phyloP scores from a whole-genome alignment of 805 yeast genomes.

The Candida chauliodis region DNA sequence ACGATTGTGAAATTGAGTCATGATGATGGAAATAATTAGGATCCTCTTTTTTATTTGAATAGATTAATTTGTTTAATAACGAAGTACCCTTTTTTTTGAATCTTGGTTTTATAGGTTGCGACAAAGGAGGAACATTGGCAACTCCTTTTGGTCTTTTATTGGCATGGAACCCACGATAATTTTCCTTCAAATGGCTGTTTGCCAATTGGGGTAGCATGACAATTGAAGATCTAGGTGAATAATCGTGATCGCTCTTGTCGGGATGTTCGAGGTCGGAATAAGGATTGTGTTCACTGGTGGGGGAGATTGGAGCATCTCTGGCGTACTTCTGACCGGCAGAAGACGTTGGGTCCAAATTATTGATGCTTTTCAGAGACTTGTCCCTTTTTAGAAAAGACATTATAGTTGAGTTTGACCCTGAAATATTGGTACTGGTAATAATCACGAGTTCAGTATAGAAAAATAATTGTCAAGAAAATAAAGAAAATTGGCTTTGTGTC shows the following conservation, averaged over 20 bases:
- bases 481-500: too few species aligned
- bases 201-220: conserved; percentile 12
- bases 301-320: conserved; percentile 3
- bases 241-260: conserved; percentile 1
- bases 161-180: conserved; percentile 42
- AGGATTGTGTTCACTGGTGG: neutral
- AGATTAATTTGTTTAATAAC: conserved; percentile 37
- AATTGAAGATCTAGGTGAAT: conserved; percentile 21
- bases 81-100: conserved; percentile 36
- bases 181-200: conserved; percentile 13
- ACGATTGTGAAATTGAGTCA: neutral
- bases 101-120: conserved; percentile 48
- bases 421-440: too few species aligned
- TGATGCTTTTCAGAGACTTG: conserved; percentile 12
- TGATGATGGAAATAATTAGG: conserved; percentile 1
- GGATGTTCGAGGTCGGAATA: conserved; percentile 1
- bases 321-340: conserved; percentile 10
- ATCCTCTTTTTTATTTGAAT: conserved; percentile 30
- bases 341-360: conserved; percentile 1
- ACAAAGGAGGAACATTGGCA: conserved; percentile 42
- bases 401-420: too few species aligned
- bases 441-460: too few species aligned
- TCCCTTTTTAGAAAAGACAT: conserved; percentile 19
- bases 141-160: conserved; percentile 24
- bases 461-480: too few species aligned